phyloP scores from a whole-genome alignment of 169 alveolate genomes.

The Plasmodium cynomolgi region DNA sequence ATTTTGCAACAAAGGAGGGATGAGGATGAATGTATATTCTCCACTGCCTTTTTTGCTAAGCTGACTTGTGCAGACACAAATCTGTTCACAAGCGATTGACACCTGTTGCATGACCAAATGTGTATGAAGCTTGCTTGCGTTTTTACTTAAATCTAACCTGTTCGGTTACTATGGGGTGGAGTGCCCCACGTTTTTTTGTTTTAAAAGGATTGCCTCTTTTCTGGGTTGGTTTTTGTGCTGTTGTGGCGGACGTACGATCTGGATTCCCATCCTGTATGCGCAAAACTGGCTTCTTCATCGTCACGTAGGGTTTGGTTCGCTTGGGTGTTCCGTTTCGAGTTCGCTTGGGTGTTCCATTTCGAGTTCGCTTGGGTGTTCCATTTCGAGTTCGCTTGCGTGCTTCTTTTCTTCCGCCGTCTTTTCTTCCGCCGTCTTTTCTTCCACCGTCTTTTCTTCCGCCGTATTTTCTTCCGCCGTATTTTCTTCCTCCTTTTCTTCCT shows the following conservation, averaged over 20 bases:
- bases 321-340: background rate
- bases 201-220: background rate
- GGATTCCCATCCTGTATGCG: background rate
- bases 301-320: background rate
- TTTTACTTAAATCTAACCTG: background rate
- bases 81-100: background rate
- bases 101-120: background rate
- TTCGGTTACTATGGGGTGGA: background rate
- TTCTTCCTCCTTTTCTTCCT: background rate
- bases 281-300: background rate
- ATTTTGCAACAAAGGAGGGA: background rate
- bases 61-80: background rate
- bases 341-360: background rate
- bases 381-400: background rate
- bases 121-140: background rate
- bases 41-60: background rate
- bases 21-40: background rate
- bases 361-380: too few relatives aligned
- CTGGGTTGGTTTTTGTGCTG: background rate
- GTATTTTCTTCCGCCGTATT: too few relatives aligned
- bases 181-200: background rate
- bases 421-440: too few relatives aligned
- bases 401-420: background rate
- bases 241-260: background rate
- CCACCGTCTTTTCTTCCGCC: too few relatives aligned